phyloP scores from a whole-genome alignment of 176 grass and related monocot species.

The Themeda triandra region DNA sequence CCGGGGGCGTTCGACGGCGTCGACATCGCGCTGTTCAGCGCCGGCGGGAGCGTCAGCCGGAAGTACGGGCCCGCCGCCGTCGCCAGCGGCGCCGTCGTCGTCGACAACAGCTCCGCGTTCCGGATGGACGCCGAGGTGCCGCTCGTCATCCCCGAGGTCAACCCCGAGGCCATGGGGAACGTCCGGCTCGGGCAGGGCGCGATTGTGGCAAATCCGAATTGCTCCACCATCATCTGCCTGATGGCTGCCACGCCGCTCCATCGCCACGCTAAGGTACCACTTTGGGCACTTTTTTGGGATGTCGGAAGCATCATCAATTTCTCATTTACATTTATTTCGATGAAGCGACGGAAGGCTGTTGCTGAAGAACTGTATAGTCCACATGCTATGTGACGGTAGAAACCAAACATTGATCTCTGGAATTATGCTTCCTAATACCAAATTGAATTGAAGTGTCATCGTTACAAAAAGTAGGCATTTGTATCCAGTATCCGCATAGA shows the following conservation, averaged over 20 bases:
- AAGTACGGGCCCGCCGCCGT: constrained; percentile 62
- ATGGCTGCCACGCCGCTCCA: constrained; percentile 96
- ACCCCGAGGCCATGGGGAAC: constrained; percentile 79
- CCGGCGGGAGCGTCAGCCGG: constrained; percentile 66
- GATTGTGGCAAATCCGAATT: constrained; percentile 92
- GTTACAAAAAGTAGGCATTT: neutral
- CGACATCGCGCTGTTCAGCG: constrained; percentile 91
- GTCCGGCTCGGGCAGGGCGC: constrained; percentile 74
- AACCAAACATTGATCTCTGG: neutral
- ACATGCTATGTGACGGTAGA: neutral
- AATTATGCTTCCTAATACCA: neutral
- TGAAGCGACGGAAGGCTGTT: neutral
- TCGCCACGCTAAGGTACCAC: constrained; percentile 66
- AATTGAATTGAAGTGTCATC: neutral
- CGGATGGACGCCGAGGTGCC: constrained; percentile 88
- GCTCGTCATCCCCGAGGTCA: constrained; percentile 92
- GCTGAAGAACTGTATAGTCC: neutral
- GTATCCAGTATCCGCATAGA: neutral
- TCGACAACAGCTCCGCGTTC: constrained; percentile 93
- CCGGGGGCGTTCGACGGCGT: constrained; percentile 77
- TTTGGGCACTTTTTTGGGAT: neutral
- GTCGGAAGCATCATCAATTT: neutral
- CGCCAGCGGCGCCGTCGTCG: constrained; percentile 70
- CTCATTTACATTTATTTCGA: neutral
- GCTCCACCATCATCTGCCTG: constrained; percentile 95